Evolutionary conservation across 129 eudicot genomes (phyloP), one percentile per base, ranked within the genome.

Genomic region (Lactuca sativa): DNA sequence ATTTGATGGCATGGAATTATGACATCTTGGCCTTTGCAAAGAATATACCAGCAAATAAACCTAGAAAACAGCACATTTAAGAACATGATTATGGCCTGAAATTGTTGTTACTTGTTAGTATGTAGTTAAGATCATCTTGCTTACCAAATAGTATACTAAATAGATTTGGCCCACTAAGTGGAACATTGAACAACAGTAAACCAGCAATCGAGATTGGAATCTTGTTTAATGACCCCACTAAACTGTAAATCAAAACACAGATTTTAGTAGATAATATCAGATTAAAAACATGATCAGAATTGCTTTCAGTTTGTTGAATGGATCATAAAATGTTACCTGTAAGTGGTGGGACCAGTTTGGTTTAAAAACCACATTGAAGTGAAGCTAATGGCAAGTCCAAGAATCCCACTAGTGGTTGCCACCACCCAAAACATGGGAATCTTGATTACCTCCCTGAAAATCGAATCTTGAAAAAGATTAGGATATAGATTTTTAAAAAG

Each of bases 21-120:
- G 92, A 83, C 96, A 89, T 83, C 76, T 89, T 89, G 56, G 96
- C 96, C 79, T 72, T 82, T 32, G 93, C 93, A 59, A 89, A 89
- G 60, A 89, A 73, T 69, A 89, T 82, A 69, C 96, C 96, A 54
- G 93, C 93, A 72, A 89, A 86, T 56, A 86, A 72, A 84, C 96
- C 96, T 89, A 80, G 1, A 69, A 70, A 18, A 69, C 36, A 56
- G 25, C 15, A 47, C 32, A 40, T 33, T 41, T 58, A 67, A 63
- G 30, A 43, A 67, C 48, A 74, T 21, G 11, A 54, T 36, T 25
- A 69, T 8, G 1, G 53, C 61, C 64, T 43, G 59, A 67, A 14
- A 55, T 16, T 14, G 31, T 40, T 40, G 43, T 8, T 62, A 63
- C 43, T 40, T 40, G 53, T 8, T 62, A 63, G 44, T 14, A 55